These are phyloP conservation scores for Penicillium psychrosexuale DNA, from an alignment of 2,329 filamentous ascomycete genomes.

Conservation along the genomic window DNA sequence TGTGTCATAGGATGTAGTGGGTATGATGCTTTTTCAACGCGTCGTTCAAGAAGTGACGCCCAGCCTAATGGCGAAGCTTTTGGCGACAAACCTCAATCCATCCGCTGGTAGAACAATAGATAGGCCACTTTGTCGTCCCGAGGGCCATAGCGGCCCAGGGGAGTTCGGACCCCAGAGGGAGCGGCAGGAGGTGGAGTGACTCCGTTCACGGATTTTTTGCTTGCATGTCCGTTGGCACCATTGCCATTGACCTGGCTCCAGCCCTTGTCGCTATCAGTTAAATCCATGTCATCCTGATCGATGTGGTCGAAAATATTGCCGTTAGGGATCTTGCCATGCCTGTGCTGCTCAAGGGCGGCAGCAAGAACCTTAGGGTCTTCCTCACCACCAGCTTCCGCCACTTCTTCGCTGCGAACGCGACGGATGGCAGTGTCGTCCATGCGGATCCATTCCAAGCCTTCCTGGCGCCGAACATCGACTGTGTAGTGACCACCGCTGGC, in stretches of 20 bases:
- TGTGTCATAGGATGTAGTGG: conserved; percentile 3
- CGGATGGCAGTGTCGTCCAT: conserved; percentile 91
- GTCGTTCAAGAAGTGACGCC: not conserved
- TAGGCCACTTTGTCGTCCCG: conserved; percentile 98
- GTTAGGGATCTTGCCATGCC: conserved; percentile 48
- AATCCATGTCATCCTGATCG: conserved; percentile 63
- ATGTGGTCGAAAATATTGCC: conserved; percentile 73
- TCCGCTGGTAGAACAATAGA: conserved; percentile 87
- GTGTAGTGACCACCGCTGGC: conserved; percentile 96
- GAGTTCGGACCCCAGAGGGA: conserved; percentile 57
- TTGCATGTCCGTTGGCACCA: conserved; percentile 41
- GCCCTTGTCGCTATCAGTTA: conserved; percentile 58
- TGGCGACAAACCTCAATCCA: conserved; percentile 39
- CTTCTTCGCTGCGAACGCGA: conserved; percentile 80
- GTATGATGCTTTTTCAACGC: conserved; percentile 13
- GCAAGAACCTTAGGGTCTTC: conserved; percentile 70
- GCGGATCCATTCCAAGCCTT: conserved; percentile 92
- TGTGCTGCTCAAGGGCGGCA: conserved; percentile 64
- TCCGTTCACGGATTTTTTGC: conserved; percentile 77
- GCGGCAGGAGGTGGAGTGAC: conserved; percentile 50
- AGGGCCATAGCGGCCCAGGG: conserved; percentile 56
- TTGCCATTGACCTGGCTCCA: conserved; percentile 84
- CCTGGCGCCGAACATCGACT: conserved; percentile 91
- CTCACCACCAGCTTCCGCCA: conserved; percentile 79
- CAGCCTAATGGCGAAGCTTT: not conserved